A percentile compares a stretch with the other conserved stretches of the same genome.
Evolutionary conservation across 495 filamentous ascomycete species (phyloP).

Genomic region (Talaromyces liani): DNA sequence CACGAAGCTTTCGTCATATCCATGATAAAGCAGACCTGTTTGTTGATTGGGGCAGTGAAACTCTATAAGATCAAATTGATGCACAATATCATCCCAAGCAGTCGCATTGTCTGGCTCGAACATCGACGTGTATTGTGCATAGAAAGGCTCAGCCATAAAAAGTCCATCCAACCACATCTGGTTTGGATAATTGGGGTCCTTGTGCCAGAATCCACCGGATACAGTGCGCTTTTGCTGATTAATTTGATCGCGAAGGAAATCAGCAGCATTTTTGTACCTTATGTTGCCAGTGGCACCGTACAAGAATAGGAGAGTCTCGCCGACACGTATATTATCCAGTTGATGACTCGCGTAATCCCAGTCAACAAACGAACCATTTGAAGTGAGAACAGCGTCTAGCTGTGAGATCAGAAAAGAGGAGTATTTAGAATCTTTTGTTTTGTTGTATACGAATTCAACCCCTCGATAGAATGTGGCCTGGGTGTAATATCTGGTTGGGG

Average conservation of each 20-base stretch:
- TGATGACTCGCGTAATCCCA: neutral
- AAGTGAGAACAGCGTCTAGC: neutral
- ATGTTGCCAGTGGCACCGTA: neutral
- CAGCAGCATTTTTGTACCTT: neutral
- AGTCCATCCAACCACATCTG: constrained; percentile 53
- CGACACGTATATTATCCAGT: neutral
- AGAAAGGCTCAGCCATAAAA: constrained; percentile 46
- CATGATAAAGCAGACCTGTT: neutral
- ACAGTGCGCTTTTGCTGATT: neutral
- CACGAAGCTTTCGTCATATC: neutral
- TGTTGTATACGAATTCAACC: neutral
- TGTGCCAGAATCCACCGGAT: constrained; percentile 44
- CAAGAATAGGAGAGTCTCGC: neutral
- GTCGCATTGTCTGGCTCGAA: constrained; percentile 31
- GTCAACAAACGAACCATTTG: neutral
- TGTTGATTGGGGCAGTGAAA: constrained; percentile 23
- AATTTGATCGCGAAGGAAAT: neutral
- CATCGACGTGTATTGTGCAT: constrained; percentile 34
- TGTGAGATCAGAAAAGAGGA: neutral
- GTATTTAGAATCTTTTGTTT: neutral
- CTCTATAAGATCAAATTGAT: constrained; percentile 45
- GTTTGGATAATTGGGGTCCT: constrained; percentile 35
- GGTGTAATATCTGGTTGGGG: neutral
- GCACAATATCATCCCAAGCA: constrained; percentile 33
- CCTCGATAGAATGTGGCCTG: neutral